Base-by-base conservation (phyloP, 2,329 filamentous ascomycete species). In the Phialophora tarda region DNA sequence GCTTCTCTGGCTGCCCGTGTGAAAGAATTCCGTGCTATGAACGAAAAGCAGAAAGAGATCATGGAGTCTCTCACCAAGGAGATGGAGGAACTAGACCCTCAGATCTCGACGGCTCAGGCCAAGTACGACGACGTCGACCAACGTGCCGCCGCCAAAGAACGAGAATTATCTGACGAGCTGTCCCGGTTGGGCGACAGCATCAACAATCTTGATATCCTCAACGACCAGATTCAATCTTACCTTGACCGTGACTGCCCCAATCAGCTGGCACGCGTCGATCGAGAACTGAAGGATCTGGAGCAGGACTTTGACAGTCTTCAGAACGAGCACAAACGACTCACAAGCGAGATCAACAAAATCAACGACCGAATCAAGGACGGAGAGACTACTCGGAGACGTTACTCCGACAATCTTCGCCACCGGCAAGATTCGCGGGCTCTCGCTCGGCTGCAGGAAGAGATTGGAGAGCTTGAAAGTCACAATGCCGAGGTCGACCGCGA, bases 331-430 rank as follows among this genome's bases (percentile, higher is more conserved):
- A 80, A 80, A 12, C 82, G 87, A 54, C 81, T 95, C 60, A 89
- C 88, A 2, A 82, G 85, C 26, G 86, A 90, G 63, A 88, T 91
- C 67, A 95, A 96, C 78, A 88, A 89, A 72, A 84, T 97, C 59
- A 90, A 90, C 70, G 86, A 91, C 57, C 89, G 92, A 60, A 85
- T 93, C 59, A 87, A 88, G 72, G 92, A 93, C 74, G 91, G 91
- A 64, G 91, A 93, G 70, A 88, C 89, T 65, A 93, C 89, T 63
- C 94, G 93, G 79, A 90, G 91, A 73, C 93, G 91, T 70, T 97
- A 99, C 72, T 84, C 84, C 24, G 93, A 98, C 76, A 99, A 99
- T 73, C 81, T 98, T 59, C 89, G 89, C 69, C 97, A 93, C 76
- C 91, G 95, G 65, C 89, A 90, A 75, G 89, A 91, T 67, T 83